These are phyloP conservation scores for Silene noctiflora DNA, from an alignment of 179 eudicot genomes.

Conservation along the genomic window DNA sequence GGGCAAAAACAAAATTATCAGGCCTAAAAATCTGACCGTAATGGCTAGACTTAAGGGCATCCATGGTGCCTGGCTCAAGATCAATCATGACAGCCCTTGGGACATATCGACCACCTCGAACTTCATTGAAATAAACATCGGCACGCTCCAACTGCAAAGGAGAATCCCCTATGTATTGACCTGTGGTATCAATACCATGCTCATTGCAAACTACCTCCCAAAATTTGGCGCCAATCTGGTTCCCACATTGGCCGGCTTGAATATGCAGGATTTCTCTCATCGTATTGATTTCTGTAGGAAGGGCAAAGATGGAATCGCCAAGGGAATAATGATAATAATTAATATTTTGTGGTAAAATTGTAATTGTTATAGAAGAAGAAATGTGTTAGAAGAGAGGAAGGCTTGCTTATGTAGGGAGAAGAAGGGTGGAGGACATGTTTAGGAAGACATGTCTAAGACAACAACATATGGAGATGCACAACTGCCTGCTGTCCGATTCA, in stretches of 20 bases:
- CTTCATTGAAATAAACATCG: constrained; percentile 73
- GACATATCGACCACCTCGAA: constrained; percentile 57
- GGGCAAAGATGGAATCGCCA: not conserved
- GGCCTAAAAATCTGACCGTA: constrained; percentile 66
- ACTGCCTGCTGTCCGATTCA: constrained; percentile 16
- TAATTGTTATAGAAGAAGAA: not conserved
- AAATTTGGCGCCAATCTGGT: constrained; percentile 72
- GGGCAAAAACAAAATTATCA: constrained; percentile 67
- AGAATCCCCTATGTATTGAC: constrained; percentile 40
- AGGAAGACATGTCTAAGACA: constrained; percentile 35
- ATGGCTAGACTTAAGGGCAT: constrained; percentile 50
- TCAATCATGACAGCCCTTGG: constrained; percentile 68
- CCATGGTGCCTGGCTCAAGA: constrained; percentile 80
- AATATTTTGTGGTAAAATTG: not conserved
- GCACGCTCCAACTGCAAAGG: constrained; percentile 55
- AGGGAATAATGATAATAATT: not conserved
- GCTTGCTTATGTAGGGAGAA: not conserved
- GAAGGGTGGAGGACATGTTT: constrained; percentile 26
- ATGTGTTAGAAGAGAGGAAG: not conserved
- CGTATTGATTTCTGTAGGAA: not conserved
- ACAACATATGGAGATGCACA: constrained; percentile 29
- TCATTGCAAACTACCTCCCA: constrained; percentile 74
- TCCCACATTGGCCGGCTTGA: constrained; percentile 82
- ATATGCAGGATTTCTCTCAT: constrained; percentile 84
- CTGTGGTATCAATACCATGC: constrained; percentile 61